A percentile compares a stretch with the other conserved stretches of the same genome.
Conservation (phyloP, 2,329 filamentous ascomycete genomes). For the Alternaria angustiovoidea region DNA sequence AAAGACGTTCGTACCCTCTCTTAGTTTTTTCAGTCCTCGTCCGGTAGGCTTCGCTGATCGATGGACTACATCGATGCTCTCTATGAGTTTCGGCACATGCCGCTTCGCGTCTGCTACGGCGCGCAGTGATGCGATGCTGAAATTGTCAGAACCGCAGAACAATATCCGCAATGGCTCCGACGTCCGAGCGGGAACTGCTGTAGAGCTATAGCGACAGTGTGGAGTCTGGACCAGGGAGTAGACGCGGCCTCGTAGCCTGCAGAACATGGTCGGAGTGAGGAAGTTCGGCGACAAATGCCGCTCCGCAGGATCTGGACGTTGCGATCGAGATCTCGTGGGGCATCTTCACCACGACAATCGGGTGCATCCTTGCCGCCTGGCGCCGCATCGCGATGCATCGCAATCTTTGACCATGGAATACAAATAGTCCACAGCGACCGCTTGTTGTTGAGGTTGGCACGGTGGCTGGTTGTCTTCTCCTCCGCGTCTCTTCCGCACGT, state of each 20-base stretch:
- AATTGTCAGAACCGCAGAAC: constrained; percentile 93
- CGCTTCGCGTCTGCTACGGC: constrained; percentile 71
- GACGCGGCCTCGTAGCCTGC: constrained; percentile 29
- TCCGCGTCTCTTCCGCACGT: constrained; percentile 8
- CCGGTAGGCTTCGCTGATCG: constrained; percentile 81
- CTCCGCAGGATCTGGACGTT: constrained; percentile 6
- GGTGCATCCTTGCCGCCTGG: constrained; percentile 6
- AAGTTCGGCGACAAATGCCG: constrained; percentile 13
- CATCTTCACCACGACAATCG: constrained; percentile 14
- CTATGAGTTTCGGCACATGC: constrained; percentile 44
- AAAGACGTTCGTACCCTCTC: constrained; percentile 63
- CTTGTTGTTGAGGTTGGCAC: constrained; percentile 3
- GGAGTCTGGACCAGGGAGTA: constrained; percentile 25
- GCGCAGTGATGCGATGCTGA: constrained; percentile 80
- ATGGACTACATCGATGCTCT: constrained; percentile 86
- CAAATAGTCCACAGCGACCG: constrained; percentile 14
- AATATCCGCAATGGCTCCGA: constrained; percentile 76
- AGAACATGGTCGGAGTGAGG: constrained; percentile 20
- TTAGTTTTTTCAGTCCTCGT: constrained; percentile 73
- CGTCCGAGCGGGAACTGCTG: constrained; percentile 6
- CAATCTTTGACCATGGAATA: constrained; percentile 4
- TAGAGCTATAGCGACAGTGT: constrained; percentile 21
- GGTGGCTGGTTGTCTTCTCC: constrained; percentile 2
- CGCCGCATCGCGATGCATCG: constrained; percentile 8
- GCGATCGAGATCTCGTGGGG: constrained; percentile 20